Percentiles rank a stretch among this genome's conserved stretches.
phyloP scores from a whole-genome alignment of 192 early-diverging fungal species.

The Coemansia sp. region DNA sequence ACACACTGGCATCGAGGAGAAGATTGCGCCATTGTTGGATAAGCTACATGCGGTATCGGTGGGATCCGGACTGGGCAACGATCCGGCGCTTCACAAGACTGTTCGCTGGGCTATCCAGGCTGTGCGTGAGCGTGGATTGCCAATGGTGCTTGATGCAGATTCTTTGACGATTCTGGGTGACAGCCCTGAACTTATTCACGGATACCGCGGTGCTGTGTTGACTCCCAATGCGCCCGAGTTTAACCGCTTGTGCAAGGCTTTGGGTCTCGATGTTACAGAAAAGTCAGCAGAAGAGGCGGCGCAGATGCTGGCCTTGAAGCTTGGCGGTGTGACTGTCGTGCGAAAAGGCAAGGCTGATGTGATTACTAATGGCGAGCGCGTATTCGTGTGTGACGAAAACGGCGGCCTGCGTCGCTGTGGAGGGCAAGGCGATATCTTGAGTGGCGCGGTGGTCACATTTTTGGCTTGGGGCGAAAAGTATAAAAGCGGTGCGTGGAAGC shows the following conservation, averaged over 20 bases:
- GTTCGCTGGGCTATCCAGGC: constrained; percentile 69
- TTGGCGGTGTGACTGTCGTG: constrained; percentile 79
- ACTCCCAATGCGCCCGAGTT: constrained; percentile 93
- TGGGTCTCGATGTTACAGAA: constrained; percentile 48
- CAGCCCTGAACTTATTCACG: constrained; percentile 68
- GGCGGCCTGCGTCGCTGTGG: constrained; percentile 88
- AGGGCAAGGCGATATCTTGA: constrained; percentile 94
- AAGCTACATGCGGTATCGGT: constrained; percentile 84
- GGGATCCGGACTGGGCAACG: constrained; percentile 89
- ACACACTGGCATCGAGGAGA: constrained; percentile 43
- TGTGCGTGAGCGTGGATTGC: constrained; percentile 63
- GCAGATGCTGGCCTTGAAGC: constrained; percentile 59
- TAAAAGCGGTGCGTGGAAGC: constrained; percentile 62
- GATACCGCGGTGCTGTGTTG: constrained; percentile 73
- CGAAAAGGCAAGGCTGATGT: constrained; percentile 77
- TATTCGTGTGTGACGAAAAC: constrained; percentile 61
- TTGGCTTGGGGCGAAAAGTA: constrained; percentile 82
- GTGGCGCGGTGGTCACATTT: constrained; percentile 82
- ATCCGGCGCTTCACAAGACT: constrained; percentile 65
- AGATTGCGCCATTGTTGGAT: constrained; percentile 58
- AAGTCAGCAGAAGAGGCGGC: constrained; percentile 42
- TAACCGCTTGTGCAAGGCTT: constrained; percentile 65
- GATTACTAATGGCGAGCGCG: constrained; percentile 72
- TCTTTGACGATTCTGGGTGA: constrained; percentile 76
- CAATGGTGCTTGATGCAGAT: constrained; percentile 95